Evolutionary conservation across 1,139 yeast species (phyloP).

Genomic region (Wickerhamomyces sp.): DNA sequence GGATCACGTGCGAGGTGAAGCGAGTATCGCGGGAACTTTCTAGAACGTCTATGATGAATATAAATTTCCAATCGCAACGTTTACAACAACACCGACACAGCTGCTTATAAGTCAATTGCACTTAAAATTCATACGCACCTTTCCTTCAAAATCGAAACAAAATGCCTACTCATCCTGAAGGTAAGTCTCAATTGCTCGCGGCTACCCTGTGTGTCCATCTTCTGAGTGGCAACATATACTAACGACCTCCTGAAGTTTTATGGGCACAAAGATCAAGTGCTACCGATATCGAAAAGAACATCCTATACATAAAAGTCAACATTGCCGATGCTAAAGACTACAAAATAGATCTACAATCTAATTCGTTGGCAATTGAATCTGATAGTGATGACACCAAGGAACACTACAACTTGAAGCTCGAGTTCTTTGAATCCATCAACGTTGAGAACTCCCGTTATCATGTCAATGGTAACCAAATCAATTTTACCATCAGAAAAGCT

Average conservation of each 20-base stretch:
- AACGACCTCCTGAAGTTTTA: constrained; percentile 37
- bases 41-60: no score
- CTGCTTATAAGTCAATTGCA: no score
- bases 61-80: no score
- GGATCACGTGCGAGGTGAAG: no score
- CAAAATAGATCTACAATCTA: constrained; percentile 57
- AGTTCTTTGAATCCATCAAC: constrained; percentile 69
- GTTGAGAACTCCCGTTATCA: constrained; percentile 55
- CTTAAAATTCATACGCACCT: no score
- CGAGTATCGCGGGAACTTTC: no score
- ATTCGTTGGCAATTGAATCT: constrained; percentile 53
- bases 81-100: no score
- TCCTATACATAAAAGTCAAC: constrained; percentile 68
- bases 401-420: constrained; percentile 57
- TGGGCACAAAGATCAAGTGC: constrained; percentile 97
- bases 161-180: constrained; percentile 34
- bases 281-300: constrained; percentile 64
- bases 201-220: background rate
- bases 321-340: constrained; percentile 67
- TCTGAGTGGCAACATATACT: background rate
- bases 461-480: constrained; percentile 69
- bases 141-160: no score
- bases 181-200: constrained; percentile 17
- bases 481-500: constrained; percentile 68
- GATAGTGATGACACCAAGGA: constrained; percentile 41